Evolutionary conservation across 169 alveolate genomes (phyloP).

Genomic region (Plasmodium fragile): DNA sequence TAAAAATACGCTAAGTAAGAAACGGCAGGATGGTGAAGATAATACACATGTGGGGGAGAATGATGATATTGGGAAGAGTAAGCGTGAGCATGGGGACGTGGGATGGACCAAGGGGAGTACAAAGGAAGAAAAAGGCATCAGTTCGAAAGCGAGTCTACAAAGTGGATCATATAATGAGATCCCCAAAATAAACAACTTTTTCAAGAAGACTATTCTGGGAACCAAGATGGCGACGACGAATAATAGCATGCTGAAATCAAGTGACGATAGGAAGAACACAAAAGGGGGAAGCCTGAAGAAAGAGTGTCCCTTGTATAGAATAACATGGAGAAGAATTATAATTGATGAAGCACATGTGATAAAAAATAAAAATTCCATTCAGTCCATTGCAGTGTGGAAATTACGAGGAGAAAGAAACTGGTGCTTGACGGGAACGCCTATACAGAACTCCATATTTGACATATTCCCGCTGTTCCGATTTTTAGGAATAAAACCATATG

Average conservation of each 20-base stretch:
- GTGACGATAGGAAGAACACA: constrained; percentile 12
- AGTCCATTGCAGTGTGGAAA: constrained; percentile 87
- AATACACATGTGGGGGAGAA: neutral
- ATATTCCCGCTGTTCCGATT: constrained; percentile 90
- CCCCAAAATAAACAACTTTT: constrained; percentile 23
- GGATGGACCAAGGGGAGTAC: neutral
- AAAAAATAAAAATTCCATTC: constrained; percentile 87
- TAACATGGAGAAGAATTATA: constrained; percentile 89
- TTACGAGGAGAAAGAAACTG: constrained; percentile 90
- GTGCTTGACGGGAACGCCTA: constrained; percentile 96
- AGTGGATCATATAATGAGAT: neutral
- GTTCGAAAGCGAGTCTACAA: neutral
- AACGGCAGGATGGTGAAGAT: neutral
- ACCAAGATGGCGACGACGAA: neutral
- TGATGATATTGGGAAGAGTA: neutral
- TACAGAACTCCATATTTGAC: constrained; percentile 93
- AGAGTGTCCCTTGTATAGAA: constrained; percentile 80
- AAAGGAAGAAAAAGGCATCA: neutral
- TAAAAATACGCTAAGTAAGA: constrained; percentile 54
- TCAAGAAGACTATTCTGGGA: constrained; percentile 18
- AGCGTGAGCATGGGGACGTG: neutral
- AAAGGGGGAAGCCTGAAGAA: neutral
- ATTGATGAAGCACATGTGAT: constrained; percentile 95
- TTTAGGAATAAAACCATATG: constrained; percentile 90
- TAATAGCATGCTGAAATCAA: neutral